Base-by-base conservation (phyloP, 1,139 yeast genomes). In the Trichomonascaceae sp. region DNA sequence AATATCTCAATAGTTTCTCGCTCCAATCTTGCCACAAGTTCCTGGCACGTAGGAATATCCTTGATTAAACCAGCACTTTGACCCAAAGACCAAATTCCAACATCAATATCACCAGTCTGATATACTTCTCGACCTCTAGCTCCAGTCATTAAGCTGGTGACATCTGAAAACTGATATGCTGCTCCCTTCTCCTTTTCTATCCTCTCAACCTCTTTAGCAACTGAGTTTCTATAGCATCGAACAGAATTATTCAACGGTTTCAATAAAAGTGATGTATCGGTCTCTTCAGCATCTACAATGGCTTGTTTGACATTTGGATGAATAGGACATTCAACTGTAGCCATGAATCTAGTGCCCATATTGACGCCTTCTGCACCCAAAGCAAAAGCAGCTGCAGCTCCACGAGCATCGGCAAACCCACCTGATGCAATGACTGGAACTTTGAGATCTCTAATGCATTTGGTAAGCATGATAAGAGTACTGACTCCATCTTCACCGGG, bases 401-500 rank as follows among this genome's bases (percentile, higher is more conserved):
- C 70, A 19, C 65, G 61, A 19, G 70, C 73, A 53, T 70, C 72
- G 10, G 67, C 71, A 57, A 69, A 69, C 1, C 73, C 73, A 22
- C 73, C 73, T 17, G 69, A 64, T 2, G 73, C 73, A 57, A 70
- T 64, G 50, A 60, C 64, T 8, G 73, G 73, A 43, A 70, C 61
- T 52, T 58, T 63, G 50, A 70, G 63, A 43, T 51, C 63, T 52
- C 63, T 66, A 9, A 65, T 62, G 15, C 68, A 66, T 44, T 66
- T 58, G 27, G 70, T 63, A 27, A 69, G 62, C 39, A 69, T 61
- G 24, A 70, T 59, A 54, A 70, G 56, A 18, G 66, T 61, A 32
- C 69, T 58, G 30, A 70, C 56, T 47, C 66, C 73, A 57, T 68
- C 68, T 57, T 70, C 73, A 22, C 73, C 73, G 17, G 73, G 73